Base-by-base conservation (phyloP, 805 yeast species). In the Starmerella floricola region DNA sequence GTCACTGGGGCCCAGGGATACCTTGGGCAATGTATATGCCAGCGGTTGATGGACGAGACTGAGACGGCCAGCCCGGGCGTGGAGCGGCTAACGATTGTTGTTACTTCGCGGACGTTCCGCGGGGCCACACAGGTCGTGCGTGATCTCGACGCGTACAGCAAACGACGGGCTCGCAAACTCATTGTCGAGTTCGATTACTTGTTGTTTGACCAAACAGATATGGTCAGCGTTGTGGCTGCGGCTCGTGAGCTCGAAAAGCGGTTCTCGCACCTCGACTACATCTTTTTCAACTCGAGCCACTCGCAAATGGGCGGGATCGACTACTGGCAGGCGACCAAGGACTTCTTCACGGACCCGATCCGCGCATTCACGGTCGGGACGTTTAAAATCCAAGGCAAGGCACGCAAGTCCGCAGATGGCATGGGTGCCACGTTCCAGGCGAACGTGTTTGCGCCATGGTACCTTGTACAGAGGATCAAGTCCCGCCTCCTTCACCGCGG, bases 401-500 rank as follows among this genome's bases (percentile, higher is more conserved):
- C 96, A 3, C 77, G 78, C 20, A 75, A 72, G 55, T 74, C 94
- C 1, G 40, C 17, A 12, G 98, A 91, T 61, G 86, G 74, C 0
- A 53, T 88, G 67, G 96, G 97, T 1, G 64, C 81, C 24, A 85
- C 86, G 3, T 91, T 88, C 65, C 94, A 91, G 62, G 93, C 91
- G 4, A 91, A 91, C 57, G 95, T 88, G n/a, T 84, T 91, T 63
- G 95, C 94, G 0, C 97, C 97, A 2, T 87, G 82, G 64, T 91
- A 78, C 60, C 64, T 91, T 40, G 68, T 87, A 41, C 82, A 80
- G 51, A 76, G 73, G 48, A 62, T 88, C 17, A 59, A 67, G 31
- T 23, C 38, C 11, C 10, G 17, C 30, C 38, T 48, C 15, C 44
- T 48, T 35, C 40, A 43, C 20, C 74, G 74, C 2, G 78, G 79